phyloP scores from a whole-genome alignment of 2,329 filamentous ascomycete genomes.

The Penicillium sp. region DNA sequence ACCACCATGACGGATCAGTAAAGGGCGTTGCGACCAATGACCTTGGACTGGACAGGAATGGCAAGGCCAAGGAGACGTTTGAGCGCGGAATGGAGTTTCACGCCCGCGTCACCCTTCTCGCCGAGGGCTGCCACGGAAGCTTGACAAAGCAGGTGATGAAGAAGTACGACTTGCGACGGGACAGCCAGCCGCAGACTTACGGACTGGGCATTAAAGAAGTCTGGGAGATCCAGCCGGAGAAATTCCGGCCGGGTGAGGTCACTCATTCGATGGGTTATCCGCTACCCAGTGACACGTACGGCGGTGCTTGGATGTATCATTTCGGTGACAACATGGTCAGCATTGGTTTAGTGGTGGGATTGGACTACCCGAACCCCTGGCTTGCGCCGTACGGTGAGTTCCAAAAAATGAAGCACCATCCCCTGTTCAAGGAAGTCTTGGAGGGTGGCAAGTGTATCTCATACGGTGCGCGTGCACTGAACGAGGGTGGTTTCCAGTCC shows the following conservation, averaged over 20 bases:
- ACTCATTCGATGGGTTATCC: constrained; percentile 92
- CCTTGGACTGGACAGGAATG: constrained; percentile 73
- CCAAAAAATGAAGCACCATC: constrained; percentile 97
- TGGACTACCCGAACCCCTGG: constrained; percentile 97
- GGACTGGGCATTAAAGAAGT: constrained; percentile 93
- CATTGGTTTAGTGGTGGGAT: constrained; percentile 81
- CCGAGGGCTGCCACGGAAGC: constrained; percentile 92
- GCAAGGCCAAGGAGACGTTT: constrained; percentile 81
- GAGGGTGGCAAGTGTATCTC: constrained; percentile 97
- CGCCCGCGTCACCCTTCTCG: constrained; percentile 83
- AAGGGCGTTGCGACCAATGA: constrained; percentile 95
- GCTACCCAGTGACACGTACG: constrained; percentile 80
- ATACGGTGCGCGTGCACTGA: constrained; percentile 84
- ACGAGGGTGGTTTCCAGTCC: constrained; percentile 94
- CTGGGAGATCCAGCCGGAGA: constrained; percentile 91
- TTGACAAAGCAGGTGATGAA: constrained; percentile 91
- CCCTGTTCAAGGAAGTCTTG: constrained; percentile 78
- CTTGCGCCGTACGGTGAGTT: constrained; percentile 93
- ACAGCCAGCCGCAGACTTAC: constrained; percentile 93
- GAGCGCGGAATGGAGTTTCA: constrained; percentile 99
- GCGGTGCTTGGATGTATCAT: constrained; percentile 99
- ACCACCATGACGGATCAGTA: constrained; percentile 78
- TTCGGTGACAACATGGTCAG: constrained; percentile 96
- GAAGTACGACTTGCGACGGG: constrained; percentile 82
- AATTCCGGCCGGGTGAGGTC: constrained; percentile 81